These are phyloP conservation scores for Pythium diclinum DNA, from an alignment of 352 stramenopile species.

Conservation along the genomic window DNA sequence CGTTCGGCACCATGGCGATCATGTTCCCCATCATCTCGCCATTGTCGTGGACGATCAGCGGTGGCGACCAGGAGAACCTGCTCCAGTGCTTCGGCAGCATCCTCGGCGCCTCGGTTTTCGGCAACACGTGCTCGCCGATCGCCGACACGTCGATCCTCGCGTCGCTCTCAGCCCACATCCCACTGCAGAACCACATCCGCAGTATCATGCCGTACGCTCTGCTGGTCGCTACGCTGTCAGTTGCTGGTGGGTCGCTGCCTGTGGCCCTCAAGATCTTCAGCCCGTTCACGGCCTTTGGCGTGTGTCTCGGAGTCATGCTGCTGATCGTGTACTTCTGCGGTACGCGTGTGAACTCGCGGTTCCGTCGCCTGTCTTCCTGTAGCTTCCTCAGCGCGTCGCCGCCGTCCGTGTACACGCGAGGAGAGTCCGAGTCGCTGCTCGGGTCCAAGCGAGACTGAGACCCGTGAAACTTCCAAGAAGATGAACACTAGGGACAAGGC, in stretches of 20 bases:
- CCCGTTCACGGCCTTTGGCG: slow-evolving; percentile 75
- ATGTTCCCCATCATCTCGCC: slow-evolving; percentile 91
- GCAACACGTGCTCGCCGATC: slow-evolving; percentile 90
- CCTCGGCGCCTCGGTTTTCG: slow-evolving; percentile 83
- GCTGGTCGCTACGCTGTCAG: slow-evolving; percentile 62
- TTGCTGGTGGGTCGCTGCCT: slow-evolving; percentile 65
- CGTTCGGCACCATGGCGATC: slow-evolving; percentile 91
- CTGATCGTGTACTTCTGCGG: slow-evolving; percentile 80
- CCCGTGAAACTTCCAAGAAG: not conserved
- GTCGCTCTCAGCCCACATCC: slow-evolving; percentile 71
- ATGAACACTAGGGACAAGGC: not conserved
- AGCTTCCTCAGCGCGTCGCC: slow-evolving; percentile 71
- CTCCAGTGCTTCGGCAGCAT: slow-evolving; percentile 87
- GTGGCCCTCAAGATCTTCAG: slow-evolving; percentile 74
- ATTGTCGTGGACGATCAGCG: slow-evolving; percentile 80
- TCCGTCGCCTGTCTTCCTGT: slow-evolving; percentile 68
- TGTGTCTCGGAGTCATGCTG: slow-evolving; percentile 68
- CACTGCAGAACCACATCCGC: slow-evolving; percentile 79
- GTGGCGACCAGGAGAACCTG: slow-evolving; percentile 77
- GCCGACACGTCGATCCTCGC: slow-evolving; percentile 92
- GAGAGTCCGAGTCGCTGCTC: slow-evolving; percentile 55
- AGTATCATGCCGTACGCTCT: slow-evolving; percentile 85
- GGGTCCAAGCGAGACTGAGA: slow-evolving; percentile 24
- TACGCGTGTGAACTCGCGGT: slow-evolving; percentile 73
- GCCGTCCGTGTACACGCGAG: slow-evolving; percentile 40